Evolutionary conservation across 2,329 filamentous ascomycete species (phyloP).

Genomic region (Claviceps humidiphila): DNA sequence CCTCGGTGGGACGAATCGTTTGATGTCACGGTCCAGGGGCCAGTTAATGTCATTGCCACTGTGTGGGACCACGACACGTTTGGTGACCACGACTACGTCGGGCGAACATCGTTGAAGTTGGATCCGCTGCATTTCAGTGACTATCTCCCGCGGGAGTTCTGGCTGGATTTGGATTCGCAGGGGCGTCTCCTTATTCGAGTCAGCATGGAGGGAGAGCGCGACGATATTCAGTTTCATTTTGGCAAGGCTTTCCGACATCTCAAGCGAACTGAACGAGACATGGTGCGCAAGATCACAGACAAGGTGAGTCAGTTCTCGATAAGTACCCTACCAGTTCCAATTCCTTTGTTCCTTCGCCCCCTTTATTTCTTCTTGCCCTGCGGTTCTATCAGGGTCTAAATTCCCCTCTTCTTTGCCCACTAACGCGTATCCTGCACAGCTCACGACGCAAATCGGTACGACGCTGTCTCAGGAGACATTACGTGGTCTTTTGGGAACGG

Average conservation of each 20-base stretch:
- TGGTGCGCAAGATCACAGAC: constrained; percentile 95
- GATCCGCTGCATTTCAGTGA: constrained; percentile 96
- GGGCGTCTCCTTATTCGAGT: constrained; percentile 79
- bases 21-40: constrained; percentile 83
- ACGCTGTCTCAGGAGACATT: constrained; percentile 76
- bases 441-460: constrained; percentile 83
- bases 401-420: background rate
- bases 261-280: constrained; percentile 91
- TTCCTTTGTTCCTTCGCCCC: background rate
- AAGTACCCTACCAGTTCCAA: background rate
- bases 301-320: constrained; percentile 54
- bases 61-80: constrained; percentile 98
- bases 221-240: constrained; percentile 98
- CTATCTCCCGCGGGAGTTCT: constrained; percentile 90
- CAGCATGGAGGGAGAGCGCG: constrained; percentile 96
- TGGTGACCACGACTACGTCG: constrained; percentile 94
- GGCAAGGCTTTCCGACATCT: constrained; percentile 91
- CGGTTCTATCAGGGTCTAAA: too few species aligned
- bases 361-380: background rate
- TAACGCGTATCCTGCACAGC: constrained; percentile 30
- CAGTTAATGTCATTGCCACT: constrained; percentile 89
- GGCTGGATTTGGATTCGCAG: constrained; percentile 94
- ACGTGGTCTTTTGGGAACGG: constrained; percentile 55
- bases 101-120: constrained; percentile 92
- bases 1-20: constrained; percentile 96